Conservation (phyloP, 192 early-diverging fungal species). For the Backusella morwellensis region DNA sequence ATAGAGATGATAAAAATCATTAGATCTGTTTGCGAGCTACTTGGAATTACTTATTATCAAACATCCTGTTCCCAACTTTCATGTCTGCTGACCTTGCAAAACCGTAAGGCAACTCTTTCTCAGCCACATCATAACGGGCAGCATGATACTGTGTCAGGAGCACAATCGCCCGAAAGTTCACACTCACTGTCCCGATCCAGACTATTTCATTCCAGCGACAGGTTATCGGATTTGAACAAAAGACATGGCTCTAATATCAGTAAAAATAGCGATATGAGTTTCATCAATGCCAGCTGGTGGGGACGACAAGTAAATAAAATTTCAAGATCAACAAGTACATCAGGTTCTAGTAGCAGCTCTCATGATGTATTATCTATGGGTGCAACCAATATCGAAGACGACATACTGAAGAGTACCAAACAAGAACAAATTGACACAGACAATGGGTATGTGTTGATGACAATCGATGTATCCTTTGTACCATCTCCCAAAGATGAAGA, state of each 20-base stretch:
- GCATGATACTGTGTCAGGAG: neutral
- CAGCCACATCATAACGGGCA: neutral
- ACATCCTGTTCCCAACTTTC: slow-evolving; percentile 7
- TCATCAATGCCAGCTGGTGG: neutral
- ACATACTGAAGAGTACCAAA: neutral
- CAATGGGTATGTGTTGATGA: slow-evolving; percentile 12
- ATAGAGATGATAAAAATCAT: slow-evolving; percentile 13
- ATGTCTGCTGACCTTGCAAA: slow-evolving; percentile 26
- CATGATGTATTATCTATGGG: slow-evolving; percentile 8
- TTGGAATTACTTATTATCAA: slow-evolving; percentile 30
- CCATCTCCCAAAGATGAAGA: neutral
- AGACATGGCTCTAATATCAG: neutral
- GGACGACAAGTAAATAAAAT: neutral
- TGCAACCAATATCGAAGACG: neutral
- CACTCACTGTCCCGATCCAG: slow-evolving; percentile 10
- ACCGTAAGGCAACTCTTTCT: neutral
- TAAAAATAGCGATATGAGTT: neutral
- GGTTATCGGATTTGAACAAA: slow-evolving; percentile 10
- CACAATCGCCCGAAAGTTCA: neutral
- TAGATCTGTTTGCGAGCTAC: slow-evolving; percentile 26
- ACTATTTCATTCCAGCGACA: slow-evolving; percentile 11
- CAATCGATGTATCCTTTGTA: slow-evolving; percentile 21
- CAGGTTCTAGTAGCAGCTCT: neutral
- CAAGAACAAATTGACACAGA: neutral
- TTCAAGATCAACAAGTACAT: neutral